Evolutionary conservation across 139 green algal species (phyloP).

Genomic region (Diplosphaera chodatii): DNA sequence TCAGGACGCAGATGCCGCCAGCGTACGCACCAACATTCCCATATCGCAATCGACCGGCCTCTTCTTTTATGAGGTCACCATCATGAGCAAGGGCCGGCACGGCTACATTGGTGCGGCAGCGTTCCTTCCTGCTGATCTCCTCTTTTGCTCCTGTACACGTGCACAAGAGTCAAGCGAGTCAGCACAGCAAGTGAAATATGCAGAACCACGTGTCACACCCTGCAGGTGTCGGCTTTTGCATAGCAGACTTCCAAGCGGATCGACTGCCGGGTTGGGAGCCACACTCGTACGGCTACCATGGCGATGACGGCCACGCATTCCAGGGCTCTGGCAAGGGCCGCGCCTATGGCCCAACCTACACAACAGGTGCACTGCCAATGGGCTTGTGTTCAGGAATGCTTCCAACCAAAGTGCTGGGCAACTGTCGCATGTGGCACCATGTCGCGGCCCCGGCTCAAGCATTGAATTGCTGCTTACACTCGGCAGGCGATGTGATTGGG

Average conservation of each 20-base stretch:
- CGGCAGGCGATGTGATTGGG: constrained; percentile 50
- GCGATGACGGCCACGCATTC: constrained; percentile 70
- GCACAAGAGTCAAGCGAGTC: background rate
- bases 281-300: constrained; percentile 78
- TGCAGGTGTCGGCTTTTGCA: constrained; percentile 63
- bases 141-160: too few relatives aligned
- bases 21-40: constrained; percentile 59
- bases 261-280: constrained; percentile 79
- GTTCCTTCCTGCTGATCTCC: too few relatives aligned
- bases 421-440: too few relatives aligned
- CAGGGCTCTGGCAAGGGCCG: constrained; percentile 38
- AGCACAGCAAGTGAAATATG: background rate
- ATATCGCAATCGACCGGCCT: constrained; percentile 49
- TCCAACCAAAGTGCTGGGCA: too few relatives aligned
- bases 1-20: constrained; percentile 64
- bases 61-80: constrained; percentile 74
- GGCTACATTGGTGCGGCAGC: constrained; percentile 71
- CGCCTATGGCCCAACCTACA: constrained; percentile 47
- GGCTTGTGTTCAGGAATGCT: too few relatives aligned
- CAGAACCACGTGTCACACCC: background rate
- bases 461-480: background rate
- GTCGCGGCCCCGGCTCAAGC: too few relatives aligned
- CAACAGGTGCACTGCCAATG: constrained; percentile 27
- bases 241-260: constrained; percentile 49
- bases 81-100: constrained; percentile 50